Conservation (phyloP, 176 grass and related monocot genomes). For the Rhynchospora tenuis region DNA sequence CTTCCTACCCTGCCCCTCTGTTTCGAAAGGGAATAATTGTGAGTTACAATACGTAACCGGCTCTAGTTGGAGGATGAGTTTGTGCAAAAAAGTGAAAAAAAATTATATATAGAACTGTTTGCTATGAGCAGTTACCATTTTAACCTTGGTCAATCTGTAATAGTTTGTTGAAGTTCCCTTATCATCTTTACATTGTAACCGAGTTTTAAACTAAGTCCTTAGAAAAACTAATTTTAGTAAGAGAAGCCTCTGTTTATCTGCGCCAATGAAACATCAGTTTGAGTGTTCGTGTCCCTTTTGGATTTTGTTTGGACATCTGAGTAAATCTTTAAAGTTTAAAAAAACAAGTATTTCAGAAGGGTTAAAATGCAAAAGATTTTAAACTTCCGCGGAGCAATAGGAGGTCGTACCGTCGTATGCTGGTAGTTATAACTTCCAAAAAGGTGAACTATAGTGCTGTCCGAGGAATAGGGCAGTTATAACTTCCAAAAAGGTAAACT, state of each 20-base stretch:
- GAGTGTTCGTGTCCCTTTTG: neutral
- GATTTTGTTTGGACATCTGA: neutral
- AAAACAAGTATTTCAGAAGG: neutral
- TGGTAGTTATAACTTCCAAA: neutral
- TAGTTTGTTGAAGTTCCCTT: conserved; percentile 1
- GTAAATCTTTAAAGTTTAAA: neutral
- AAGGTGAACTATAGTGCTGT: neutral
- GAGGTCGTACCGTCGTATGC: neutral
- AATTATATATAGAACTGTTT: neutral
- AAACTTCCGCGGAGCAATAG: conserved; percentile 6
- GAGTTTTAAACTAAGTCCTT: neutral
- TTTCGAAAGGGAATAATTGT: neutral
- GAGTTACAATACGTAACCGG: neutral
- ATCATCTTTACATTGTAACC: neutral
- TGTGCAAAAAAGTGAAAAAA: neutral
- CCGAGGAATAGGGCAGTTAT: neutral
- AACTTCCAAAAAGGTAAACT: conserved; percentile 19
- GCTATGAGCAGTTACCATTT: neutral
- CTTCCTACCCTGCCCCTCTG: neutral
- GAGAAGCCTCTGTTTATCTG: neutral
- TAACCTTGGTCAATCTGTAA: neutral
- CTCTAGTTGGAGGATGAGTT: neutral
- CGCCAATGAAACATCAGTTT: neutral
- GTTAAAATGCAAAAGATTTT: neutral
- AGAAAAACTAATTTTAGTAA: neutral